Evolutionary conservation across 2,329 filamentous ascomycete genomes (phyloP).

Genomic region (Arachnopeziza araneosa): DNA sequence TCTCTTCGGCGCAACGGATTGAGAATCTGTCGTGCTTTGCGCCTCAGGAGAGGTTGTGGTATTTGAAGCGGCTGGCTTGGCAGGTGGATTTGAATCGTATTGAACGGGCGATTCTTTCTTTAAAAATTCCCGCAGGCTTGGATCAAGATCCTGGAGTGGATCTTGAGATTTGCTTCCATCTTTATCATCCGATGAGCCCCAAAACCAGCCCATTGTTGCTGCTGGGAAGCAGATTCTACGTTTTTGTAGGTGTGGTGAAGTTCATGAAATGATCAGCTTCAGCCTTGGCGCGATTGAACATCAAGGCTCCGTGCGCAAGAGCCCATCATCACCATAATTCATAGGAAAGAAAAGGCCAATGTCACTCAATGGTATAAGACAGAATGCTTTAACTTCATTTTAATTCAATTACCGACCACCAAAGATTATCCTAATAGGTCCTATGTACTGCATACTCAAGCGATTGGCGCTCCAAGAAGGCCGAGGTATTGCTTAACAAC

Average conservation of each 20-base stretch:
- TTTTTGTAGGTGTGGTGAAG: neutral
- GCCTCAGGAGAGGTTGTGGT: neutral
- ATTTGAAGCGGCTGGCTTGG: conserved; percentile 8
- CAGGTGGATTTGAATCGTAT: conserved; percentile 23
- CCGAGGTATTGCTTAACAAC: conserved; percentile 33
- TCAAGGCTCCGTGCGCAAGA: neutral
- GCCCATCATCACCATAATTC: neutral
- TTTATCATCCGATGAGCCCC: conserved; percentile 24
- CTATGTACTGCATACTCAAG: conserved; percentile 1
- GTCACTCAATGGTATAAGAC: no score
- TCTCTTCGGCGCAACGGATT: conserved; percentile 2
- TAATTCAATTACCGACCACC: neutral
- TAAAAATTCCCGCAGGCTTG: conserved; percentile 59
- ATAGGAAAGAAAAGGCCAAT: neutral
- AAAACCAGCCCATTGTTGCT: conserved; percentile 31
- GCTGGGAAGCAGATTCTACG: neutral
- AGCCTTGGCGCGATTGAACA: neutral
- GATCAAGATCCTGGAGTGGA: conserved; percentile 56
- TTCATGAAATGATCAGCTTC: neutral
- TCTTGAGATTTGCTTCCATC: conserved; percentile 36
- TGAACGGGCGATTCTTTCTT: conserved; percentile 59
- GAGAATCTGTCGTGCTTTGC: neutral
- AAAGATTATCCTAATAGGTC: neutral
- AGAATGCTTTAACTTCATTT: neutral
- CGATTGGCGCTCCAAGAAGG: conserved; percentile 18